Base-by-base conservation (phyloP, 352 stramenopile genomes). In the Peronospora farinosa region DNA sequence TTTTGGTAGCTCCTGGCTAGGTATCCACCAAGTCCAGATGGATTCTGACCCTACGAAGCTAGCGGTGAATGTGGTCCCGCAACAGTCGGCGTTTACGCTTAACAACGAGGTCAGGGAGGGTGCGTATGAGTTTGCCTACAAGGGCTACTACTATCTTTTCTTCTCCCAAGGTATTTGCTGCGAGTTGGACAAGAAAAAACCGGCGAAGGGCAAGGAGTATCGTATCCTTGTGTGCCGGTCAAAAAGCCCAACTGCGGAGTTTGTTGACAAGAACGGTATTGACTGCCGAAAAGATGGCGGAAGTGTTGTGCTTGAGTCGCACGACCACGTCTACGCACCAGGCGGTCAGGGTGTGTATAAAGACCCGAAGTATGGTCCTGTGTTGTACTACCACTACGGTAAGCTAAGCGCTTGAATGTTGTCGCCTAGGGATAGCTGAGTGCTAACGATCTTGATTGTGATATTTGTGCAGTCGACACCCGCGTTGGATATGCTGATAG, bases 341-440 rank as follows among this genome's bases (percentile, higher is more conserved):
- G 69, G 66, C 10, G 69, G 69, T 2, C 66, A 77, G 43, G 64
- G 67, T 15, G 67, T 74, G 16, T 75, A 72, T 44, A 40, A 75
- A n/a, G 66, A 77, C 43, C 54, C 61, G 16, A 70, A 45, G 0
- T 64, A 77, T 46, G 60, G 61, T 0, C 64, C 60, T 1, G 53
- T 80, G 15, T 40, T 80, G 40, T 77, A 80, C 57, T 80, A 80
- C 46, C 67, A 80, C 37, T 42, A 42, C 11, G 25, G 25, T 30
- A 7, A 30, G 25, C 25, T 30, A 7, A 3, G 25, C 25, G 7
- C 25, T 30, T 7, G 25, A 30, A 30, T 30, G 25, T 30, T 30
- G 25, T 30, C 7, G 25, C 3, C 25, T 30, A 30, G 25, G 25
- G 7, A 30, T 30, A 30, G 25, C 25, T 30, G 25, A 7, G 7